Evolutionary conservation across 2,329 filamentous ascomycete genomes (phyloP).

Genomic region (Scopulariopsis brevicaulis): DNA sequence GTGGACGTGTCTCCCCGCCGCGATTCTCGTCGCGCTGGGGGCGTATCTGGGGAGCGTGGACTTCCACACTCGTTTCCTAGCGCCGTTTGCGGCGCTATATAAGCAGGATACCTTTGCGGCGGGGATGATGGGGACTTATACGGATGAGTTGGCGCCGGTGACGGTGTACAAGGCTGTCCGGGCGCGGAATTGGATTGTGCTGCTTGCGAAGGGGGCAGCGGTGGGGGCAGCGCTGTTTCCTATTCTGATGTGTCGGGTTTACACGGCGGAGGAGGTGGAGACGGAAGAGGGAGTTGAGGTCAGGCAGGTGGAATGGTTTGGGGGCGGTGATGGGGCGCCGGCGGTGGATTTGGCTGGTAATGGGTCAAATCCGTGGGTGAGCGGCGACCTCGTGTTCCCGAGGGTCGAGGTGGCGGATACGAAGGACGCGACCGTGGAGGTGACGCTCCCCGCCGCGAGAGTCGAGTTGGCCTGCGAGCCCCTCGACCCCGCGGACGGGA

Average conservation of each 20-base stretch:
- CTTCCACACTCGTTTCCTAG: slow-evolving; percentile 13
- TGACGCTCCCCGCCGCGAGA: slow-evolving; percentile 10
- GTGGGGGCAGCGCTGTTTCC: slow-evolving; percentile 17
- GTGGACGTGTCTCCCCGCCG: slow-evolving; percentile 15
- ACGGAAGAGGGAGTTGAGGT: slow-evolving; percentile 12
- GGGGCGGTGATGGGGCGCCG: slow-evolving; percentile 10
- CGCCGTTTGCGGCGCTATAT: slow-evolving; percentile 14
- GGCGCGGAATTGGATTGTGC: slow-evolving; percentile 15
- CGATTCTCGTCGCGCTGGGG: slow-evolving; percentile 10
- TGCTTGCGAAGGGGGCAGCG: slow-evolving; percentile 13
- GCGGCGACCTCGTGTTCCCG: slow-evolving; percentile 13
- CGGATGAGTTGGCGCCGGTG: slow-evolving; percentile 15
- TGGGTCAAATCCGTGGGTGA: slow-evolving; percentile 14
- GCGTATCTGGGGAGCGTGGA: slow-evolving; percentile 14
- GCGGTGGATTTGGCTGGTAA: slow-evolving; percentile 9
- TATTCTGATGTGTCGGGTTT: slow-evolving; percentile 16
- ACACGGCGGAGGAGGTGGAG: slow-evolving; percentile 11
- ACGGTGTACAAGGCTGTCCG: slow-evolving; percentile 13
- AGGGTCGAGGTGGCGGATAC: slow-evolving; percentile 8
- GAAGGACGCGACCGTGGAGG: slow-evolving; percentile 11
- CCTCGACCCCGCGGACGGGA: slow-evolving; percentile 8
- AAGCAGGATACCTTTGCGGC: slow-evolving; percentile 12
- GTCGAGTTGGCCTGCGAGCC: slow-evolving; percentile 12
- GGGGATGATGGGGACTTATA: slow-evolving; percentile 14
- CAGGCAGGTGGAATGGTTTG: slow-evolving; percentile 10